Conservation (phyloP, 2,329 filamentous ascomycete species). For the Alternaria alternata region DNA sequence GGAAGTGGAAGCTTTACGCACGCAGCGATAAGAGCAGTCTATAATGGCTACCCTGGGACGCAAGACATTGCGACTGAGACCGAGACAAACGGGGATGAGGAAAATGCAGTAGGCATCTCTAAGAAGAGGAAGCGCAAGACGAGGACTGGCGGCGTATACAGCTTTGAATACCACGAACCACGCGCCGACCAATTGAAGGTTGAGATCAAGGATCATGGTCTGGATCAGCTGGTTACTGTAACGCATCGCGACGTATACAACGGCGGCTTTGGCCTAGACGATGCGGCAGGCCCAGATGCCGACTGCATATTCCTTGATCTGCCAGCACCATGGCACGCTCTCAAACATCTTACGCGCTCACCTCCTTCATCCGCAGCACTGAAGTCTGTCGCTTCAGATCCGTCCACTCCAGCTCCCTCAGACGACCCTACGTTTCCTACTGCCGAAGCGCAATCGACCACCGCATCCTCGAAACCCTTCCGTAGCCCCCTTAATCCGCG, state of each 20-base stretch:
- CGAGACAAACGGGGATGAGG: slow-evolving; percentile 26
- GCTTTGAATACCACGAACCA: slow-evolving; percentile 81
- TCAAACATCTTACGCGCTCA: slow-evolving; percentile 75
- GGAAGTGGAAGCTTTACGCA: slow-evolving; percentile 87
- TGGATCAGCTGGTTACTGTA: slow-evolving; percentile 72
- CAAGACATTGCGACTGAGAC: slow-evolving; percentile 10
- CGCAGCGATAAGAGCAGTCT: slow-evolving; percentile 77
- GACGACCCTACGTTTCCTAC: slow-evolving; percentile 20
- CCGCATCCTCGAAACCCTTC: slow-evolving; percentile 30
- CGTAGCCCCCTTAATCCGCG: slow-evolving; percentile 71
- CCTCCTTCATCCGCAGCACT: slow-evolving; percentile 36
- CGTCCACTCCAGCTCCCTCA: slow-evolving; percentile 53
- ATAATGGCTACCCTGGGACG: slow-evolving; percentile 69
- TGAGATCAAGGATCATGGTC: slow-evolving; percentile 73
- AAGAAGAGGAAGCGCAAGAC: slow-evolving; percentile 46
- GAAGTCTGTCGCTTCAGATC: slow-evolving; percentile 37
- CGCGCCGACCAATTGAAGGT: slow-evolving; percentile 73
- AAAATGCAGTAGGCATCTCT: slow-evolving; percentile 41
- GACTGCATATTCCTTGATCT: slow-evolving; percentile 81
- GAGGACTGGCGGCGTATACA: slow-evolving; percentile 73
- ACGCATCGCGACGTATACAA: slow-evolving; percentile 83
- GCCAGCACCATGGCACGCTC: slow-evolving; percentile 80
- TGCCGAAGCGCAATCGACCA: slow-evolving; percentile 7
- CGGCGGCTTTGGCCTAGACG: slow-evolving; percentile 71
- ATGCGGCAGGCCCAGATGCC: slow-evolving; percentile 53